Base-by-base conservation (phyloP, 2,329 filamentous ascomycete species). In the Fusarium siculi region DNA sequence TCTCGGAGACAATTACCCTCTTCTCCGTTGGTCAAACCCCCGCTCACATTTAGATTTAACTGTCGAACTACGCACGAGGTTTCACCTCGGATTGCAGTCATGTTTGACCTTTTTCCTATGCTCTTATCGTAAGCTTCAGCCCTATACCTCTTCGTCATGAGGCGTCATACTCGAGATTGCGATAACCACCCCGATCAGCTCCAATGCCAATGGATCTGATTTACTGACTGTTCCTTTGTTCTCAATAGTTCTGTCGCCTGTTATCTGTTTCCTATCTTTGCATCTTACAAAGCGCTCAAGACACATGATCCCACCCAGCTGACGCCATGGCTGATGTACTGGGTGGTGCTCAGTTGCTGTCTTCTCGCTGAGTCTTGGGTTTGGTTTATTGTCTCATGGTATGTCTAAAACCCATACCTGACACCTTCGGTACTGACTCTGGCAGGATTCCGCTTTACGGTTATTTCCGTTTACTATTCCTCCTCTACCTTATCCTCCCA, bases 301-400 rank as follows among this genome's bases (percentile, higher is more conserved):
- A 95, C 94, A 21, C 93, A 93, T 58, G 94, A 98, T 82, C 95
- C 95, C 5, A 92, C 94, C 42, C 91, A 97, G 80, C 88, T 98
- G 68, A 94, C 94, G 73, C 96, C 96, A 91, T 99, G 96, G 96
- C 90, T 98, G 75, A 98, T 98, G 93, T 99, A 98, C 88, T 99
- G 96, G 93, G 94, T 97, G 68, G 94, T 97, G 30, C 89, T 98
- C 74, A 93, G 93, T 69, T 92, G 93, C 81, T 90, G 92, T 77
- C 87, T 95, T 63, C 89, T 96, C 70, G 90, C 91, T 82, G 96
- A 98, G 85, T 95, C 93, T 52, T 97, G 95, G 90, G 91, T 93
- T 63, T 90, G 92, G 78, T 97, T 96, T 84, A 91, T 98, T 79
- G 88, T 98, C 52, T 88, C 88, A 81, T 98, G 95, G 92, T 65